A percentile compares a stretch with the other conserved stretches of the same genome.
phyloP scores from a whole-genome alignment of 176 grass and related monocot species.

The Saccharum spontaneum region DNA sequence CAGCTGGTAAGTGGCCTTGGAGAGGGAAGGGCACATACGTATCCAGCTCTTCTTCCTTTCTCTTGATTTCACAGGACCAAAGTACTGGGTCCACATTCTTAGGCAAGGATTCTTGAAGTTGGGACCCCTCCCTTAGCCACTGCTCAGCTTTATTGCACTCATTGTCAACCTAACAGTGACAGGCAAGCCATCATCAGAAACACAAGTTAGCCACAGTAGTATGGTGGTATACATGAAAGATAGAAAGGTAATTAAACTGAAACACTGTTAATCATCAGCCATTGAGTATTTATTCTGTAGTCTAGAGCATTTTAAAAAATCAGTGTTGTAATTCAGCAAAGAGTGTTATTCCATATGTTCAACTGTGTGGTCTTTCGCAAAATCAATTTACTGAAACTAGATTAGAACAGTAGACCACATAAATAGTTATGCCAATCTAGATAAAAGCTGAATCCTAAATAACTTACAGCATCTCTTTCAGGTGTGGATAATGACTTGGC shows the following conservation, averaged over 20 bases:
- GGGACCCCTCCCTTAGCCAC: conserved; percentile 68
- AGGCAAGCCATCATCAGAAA: conserved; percentile 21
- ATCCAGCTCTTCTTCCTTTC: conserved; percentile 58
- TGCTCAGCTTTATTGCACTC: conserved; percentile 81
- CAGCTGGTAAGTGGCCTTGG: not conserved
- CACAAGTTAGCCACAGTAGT: conserved; percentile 11
- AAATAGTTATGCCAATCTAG: conserved; percentile 20
- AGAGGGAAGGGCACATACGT: conserved; percentile 57
- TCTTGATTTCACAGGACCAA: conserved; percentile 84
- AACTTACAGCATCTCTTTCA: conserved; percentile 74
- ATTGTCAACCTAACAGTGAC: conserved; percentile 57
- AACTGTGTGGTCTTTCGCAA: not conserved
- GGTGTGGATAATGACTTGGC: conserved; percentile 58
- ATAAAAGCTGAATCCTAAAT: not conserved
- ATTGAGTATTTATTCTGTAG: conserved; percentile 13
- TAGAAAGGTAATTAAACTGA: not conserved
- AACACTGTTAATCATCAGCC: not conserved
- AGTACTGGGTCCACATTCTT: conserved; percentile 84
- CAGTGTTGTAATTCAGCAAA: not conserved
- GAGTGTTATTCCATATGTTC: not conserved
- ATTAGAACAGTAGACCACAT: not conserved
- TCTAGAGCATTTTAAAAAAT: not conserved
- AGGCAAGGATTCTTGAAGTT: conserved; percentile 75
- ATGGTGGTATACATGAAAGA: conserved; percentile 3
- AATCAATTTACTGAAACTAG: not conserved